These are phyloP conservation scores for Luffa acutangula DNA, from an alignment of 306 rosid genomes.

Conservation along the genomic window DNA sequence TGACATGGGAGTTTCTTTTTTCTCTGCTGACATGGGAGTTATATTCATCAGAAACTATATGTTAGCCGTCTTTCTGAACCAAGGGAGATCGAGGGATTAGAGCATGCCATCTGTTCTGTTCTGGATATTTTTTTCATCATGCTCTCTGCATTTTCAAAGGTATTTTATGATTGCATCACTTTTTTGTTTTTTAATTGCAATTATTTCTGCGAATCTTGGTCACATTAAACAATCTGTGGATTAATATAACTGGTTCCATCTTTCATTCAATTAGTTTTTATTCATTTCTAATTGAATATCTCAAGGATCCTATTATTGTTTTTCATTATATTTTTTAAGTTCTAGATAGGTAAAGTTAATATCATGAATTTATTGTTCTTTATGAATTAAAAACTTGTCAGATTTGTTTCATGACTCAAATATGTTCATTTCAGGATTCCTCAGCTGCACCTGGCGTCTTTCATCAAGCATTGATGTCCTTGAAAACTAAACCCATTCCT, in stretches of 20 bases:
- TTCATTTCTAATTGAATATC: neutral
- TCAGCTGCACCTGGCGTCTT: constrained; percentile 50
- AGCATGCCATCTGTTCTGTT: constrained; percentile 55
- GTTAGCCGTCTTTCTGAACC: constrained; percentile 60
- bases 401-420: constrained; percentile 16
- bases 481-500: constrained; percentile 53
- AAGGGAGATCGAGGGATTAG: constrained; percentile 77
- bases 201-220: neutral
- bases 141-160: constrained; percentile 72
- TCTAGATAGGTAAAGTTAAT: neutral
- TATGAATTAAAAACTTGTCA: neutral
- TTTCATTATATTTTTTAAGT: neutral
- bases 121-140: constrained; percentile 55
- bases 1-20: constrained; percentile 13
- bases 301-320: neutral
- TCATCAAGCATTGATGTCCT: constrained; percentile 67
- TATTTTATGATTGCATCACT: constrained; percentile 15
- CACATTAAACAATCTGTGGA: neutral
- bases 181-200: constrained; percentile 9
- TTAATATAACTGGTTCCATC: neutral
- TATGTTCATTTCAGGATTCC: constrained; percentile 33
- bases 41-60: constrained; percentile 48
- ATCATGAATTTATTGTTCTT: neutral
- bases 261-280: neutral
- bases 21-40: constrained; percentile 12